These are phyloP conservation scores for Metschnikowia arizonensis DNA, from an alignment of 805 yeast genomes.

Conservation along the genomic window DNA sequence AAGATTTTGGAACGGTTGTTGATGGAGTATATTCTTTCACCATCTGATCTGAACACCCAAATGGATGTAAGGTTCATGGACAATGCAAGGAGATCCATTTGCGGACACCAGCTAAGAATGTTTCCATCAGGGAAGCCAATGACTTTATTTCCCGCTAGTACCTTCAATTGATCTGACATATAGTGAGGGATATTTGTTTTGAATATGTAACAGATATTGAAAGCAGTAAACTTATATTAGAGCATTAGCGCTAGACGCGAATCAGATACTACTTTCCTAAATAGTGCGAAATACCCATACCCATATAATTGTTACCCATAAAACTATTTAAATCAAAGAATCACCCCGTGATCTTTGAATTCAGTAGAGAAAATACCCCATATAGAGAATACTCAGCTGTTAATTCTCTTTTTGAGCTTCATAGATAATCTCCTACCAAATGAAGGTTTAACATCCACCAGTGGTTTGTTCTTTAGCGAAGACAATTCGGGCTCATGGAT, in stretches of 20 bases:
- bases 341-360: not conserved
- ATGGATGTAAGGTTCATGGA: constrained; percentile 47
- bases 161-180: constrained; percentile 2
- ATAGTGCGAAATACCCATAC: not conserved
- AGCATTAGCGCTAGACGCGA: not conserved
- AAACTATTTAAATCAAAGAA: not conserved
- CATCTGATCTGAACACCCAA: constrained; percentile 51
- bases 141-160: constrained; percentile 14
- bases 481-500: not conserved
- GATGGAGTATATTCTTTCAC: constrained; percentile 50
- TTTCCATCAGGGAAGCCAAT: constrained; percentile 34
- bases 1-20: constrained; percentile 32
- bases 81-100: constrained; percentile 49
- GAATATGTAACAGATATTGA: too few relatives aligned
- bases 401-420: constrained; percentile 5
- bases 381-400: not conserved
- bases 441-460: constrained; percentile 1
- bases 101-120: constrained; percentile 47
- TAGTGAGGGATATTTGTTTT: too few relatives aligned
- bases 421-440: constrained; percentile 10
- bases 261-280: not conserved
- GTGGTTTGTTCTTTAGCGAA: not conserved
- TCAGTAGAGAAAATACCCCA: too few relatives aligned
- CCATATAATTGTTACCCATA: not conserved
- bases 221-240: too few relatives aligned